Evolutionary conservation across 768 basidiomycete genomes (phyloP).

Genomic region (Calocybe gangraenosa): DNA sequence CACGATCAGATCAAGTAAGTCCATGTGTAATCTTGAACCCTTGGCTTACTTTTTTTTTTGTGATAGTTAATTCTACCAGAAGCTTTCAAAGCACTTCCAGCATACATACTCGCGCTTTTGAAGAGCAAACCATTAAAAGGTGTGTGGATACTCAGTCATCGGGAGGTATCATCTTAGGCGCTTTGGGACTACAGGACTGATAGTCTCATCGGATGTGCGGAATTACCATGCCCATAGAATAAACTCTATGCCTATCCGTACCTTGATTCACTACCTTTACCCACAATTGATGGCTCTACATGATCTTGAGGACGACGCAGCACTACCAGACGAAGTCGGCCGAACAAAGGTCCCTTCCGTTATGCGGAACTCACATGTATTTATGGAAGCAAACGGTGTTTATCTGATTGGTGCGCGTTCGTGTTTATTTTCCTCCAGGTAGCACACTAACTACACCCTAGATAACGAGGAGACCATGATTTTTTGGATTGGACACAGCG

Average conservation of each 20-base stretch:
- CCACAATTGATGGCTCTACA: conserved; percentile 87
- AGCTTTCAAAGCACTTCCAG: conserved; percentile 80
- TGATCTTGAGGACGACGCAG: conserved; percentile 67
- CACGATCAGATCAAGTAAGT: conserved; percentile 72
- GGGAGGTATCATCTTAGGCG: no score
- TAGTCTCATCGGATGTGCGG: conserved; percentile 91
- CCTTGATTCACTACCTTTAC: conserved; percentile 77
- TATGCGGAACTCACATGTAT: conserved; percentile 79
- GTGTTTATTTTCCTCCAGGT: conserved; percentile 3
- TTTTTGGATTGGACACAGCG: conserved; percentile 85
- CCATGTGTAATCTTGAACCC: neutral
- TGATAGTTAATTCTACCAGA: conserved; percentile 89
- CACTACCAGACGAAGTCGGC: conserved; percentile 62
- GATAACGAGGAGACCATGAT: conserved; percentile 88
- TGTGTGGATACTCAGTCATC: conserved; percentile 14
- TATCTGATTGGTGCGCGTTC: conserved; percentile 77
- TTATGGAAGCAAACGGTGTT: conserved; percentile 89
- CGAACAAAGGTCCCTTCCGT: conserved; percentile 64
- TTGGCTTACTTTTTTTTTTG: conserved; percentile 8
- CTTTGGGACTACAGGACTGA: conserved; percentile 49
- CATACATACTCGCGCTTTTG: conserved; percentile 74
- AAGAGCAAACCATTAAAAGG: conserved; percentile 97
- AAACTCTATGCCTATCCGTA: conserved; percentile 63
- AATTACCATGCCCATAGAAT: conserved; percentile 80
- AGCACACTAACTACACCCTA: conserved; percentile 23